Evolutionary conservation across 192 early-diverging fungal species (phyloP).

Genomic region (Umbelopsis sp.): DNA sequence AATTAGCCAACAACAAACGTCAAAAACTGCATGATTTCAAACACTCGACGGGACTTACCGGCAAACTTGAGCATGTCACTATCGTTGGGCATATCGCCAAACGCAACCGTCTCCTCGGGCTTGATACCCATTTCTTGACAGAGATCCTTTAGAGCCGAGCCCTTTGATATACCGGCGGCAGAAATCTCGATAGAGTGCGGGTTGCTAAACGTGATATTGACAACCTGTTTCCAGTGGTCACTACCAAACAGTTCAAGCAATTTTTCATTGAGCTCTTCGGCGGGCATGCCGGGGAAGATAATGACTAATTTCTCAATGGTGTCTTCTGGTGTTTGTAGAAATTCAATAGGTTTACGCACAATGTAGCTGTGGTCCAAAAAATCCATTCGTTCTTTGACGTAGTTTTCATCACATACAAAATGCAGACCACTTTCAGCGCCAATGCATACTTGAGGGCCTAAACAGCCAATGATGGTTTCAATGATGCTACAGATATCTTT

Average conservation of each 20-base stretch:
- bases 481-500: slow-evolving; percentile 15
- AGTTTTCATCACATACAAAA: slow-evolving; percentile 32
- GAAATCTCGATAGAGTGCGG: slow-evolving; percentile 51
- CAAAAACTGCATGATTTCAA: background rate
- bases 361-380: slow-evolving; percentile 3
- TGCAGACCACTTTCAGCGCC: slow-evolving; percentile 32
- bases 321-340: slow-evolving; percentile 7
- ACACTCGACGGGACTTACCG: slow-evolving; percentile 23
- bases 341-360: background rate
- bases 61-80: slow-evolving; percentile 51
- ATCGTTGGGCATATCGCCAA: slow-evolving; percentile 56
- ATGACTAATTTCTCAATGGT: slow-evolving; percentile 34
- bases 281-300: slow-evolving; percentile 20
- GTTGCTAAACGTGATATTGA: slow-evolving; percentile 33
- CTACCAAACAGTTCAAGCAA: slow-evolving; percentile 22
- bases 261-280: slow-evolving; percentile 15
- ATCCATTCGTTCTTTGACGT: slow-evolving; percentile 14
- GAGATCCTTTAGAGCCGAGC: slow-evolving; percentile 39
- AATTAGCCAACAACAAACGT: slow-evolving; percentile 18
- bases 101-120: slow-evolving; percentile 40
- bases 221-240: slow-evolving; percentile 25
- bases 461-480: slow-evolving; percentile 2
- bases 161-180: slow-evolving; percentile 49
- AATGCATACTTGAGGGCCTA: slow-evolving; percentile 24
- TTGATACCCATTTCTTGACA: slow-evolving; percentile 31